Evolutionary conservation across 2,329 filamentous ascomycete species (phyloP), one percentile per base, ranked within the genome.

Genomic region (Escovopsis weberi): DNA sequence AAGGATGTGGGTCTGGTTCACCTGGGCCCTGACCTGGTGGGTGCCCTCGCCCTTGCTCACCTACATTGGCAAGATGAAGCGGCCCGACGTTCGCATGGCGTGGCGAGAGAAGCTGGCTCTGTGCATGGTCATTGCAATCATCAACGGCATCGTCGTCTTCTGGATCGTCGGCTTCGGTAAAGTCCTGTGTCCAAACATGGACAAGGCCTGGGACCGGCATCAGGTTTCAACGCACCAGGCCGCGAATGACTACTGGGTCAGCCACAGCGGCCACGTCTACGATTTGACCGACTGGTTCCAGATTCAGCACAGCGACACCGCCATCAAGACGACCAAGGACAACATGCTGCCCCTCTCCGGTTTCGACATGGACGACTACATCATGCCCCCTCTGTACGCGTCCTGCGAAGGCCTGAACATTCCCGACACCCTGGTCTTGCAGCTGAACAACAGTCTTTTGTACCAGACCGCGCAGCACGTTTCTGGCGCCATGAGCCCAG

Each of bases 81-180:
- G 91, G 43, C 91, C 88, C 2, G 91, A 98, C 63, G 86, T 98
- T 8, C 84, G 91, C 26, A 84, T 95, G 77, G 91, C 91, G 0
- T 98, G 91, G 91, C 77, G 91, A 61, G 91, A 98, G 57, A 98
- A 98, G 63, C 41, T 98, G 10, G 82, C 91, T 0, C 68, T 98
- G 10, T 78, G 88, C 38, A 68, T 84, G 45, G 54, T 94, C 41
- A 96, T 98, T 51, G 58, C 84, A 28, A 53, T 98, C 11, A 63
- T 94, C 51, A 98, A 98, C 62, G 86, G 59, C 34, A 56, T 75
- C 26, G 75, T 98, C 47, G 70, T 95, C 45, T 98, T 98, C 65
- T 94, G 86, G 74, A 95, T 98, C 53, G 74, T 95, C 48, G 76
- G 66, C 34, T 91, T 98, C 53, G 88, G 89, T 32, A 77, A 74